Base-by-base conservation (phyloP, 2,329 filamentous ascomycete species). In the Xylaria sp. region DNA sequence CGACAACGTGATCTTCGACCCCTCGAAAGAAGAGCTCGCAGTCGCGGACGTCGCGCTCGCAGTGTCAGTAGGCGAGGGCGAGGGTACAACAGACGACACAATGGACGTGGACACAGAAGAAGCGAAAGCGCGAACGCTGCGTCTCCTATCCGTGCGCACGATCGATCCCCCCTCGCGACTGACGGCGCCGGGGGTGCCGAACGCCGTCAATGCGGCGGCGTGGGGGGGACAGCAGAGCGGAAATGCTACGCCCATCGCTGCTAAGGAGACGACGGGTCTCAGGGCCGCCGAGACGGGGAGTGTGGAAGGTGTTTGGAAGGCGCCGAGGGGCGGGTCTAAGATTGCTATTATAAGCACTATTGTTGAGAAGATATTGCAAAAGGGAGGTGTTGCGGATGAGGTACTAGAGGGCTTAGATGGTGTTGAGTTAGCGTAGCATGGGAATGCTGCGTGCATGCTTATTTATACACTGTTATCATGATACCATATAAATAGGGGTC, bases 1-100 rank as follows among this genome's bases (percentile, higher is more conserved):
- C 66, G 86, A 91, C 67, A 98, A 96, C 78, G 90, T 97, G 80
- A 91, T 99, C 72, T 97, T 98, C 81, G 96, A 99, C 78, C 95
- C 96, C 0, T 91, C 89, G 60, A 90, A 91, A 73, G 94, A 97
- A 78, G 96, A 99, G 80, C 89, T 99, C 18, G 93, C 94, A 2
- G 95, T 98, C 4, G 96, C 96, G 1, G 95, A 98, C 76, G 89
- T 91, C 13, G 93, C 96, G 3, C 84, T 98, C 53, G 96, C 95
- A 1, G 88, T 98, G 5, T 97, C 94, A 0, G 86, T 97, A 39
- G 88, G 88, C 18, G 87, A 88, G 72, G 60, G 34, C 13, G 48
- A 56, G 7, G 5, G 64, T 39, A 48, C 71, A 55, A 72, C 74
- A 28, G 70, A 36, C 30, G n/a, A n/a, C 4, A 5, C 46, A 18